Evolutionary conservation across 2,329 filamentous ascomycete species (phyloP).

Genomic region (Amylocarpus encephaloides): DNA sequence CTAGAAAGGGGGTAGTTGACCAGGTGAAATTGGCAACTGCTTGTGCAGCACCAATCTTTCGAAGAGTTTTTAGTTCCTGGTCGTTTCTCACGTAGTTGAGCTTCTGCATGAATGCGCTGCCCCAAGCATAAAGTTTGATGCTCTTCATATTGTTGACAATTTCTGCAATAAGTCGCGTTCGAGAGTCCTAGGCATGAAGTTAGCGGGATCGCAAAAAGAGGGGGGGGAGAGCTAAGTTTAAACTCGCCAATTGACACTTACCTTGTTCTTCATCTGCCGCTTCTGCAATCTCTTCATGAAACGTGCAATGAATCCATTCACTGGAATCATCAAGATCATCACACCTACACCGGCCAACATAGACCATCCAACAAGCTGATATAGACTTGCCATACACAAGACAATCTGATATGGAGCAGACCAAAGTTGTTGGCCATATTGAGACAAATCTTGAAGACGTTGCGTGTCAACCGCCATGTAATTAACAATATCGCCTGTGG

Average conservation of each 20-base stretch:
- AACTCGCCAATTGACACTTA: no score
- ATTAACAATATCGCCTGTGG: constrained; percentile 96
- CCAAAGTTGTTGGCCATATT: constrained; percentile 94
- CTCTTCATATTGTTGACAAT: constrained; percentile 99
- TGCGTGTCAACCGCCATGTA: constrained; percentile 99
- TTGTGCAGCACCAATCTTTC: constrained; percentile 92
- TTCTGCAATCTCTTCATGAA: constrained; percentile 95
- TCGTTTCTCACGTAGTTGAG: constrained; percentile 95
- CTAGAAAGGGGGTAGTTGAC: constrained; percentile 94
- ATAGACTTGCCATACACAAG: constrained; percentile 92
- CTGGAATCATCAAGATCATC: constrained; percentile 95
- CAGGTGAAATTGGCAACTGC: constrained; percentile 96
- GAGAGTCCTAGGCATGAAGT: constrained; percentile 50
- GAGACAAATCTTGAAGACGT: constrained; percentile 86
- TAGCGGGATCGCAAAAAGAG: background rate
- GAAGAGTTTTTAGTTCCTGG: constrained; percentile 86
- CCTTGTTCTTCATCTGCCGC: constrained; percentile 96
- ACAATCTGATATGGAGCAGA: constrained; percentile 95
- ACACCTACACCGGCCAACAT: constrained; percentile 93
- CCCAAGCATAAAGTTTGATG: constrained; percentile 98
- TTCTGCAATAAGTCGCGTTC: constrained; percentile 90
- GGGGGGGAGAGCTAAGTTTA: background rate
- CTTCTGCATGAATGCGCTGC: constrained; percentile 93
- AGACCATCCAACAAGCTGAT: constrained; percentile 87
- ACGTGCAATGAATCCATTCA: constrained; percentile 86